A percentile compares a stretch with the other conserved stretches of the same genome.
Conservation (phyloP, 805 yeast genomes). For the Yamadazyma tumulicola region DNA sequence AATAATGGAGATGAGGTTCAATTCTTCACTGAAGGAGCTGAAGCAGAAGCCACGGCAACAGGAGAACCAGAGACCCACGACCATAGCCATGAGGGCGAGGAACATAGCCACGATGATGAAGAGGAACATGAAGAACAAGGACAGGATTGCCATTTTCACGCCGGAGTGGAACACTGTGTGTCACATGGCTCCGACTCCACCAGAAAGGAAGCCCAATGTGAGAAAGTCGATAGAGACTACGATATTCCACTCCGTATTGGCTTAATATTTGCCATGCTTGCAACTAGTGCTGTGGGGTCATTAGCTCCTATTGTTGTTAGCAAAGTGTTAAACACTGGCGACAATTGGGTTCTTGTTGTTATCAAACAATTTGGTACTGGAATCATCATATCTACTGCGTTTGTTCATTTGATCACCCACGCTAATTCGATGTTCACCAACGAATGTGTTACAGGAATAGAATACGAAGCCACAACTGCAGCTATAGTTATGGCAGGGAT, state of each 20-base stretch:
- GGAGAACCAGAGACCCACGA: neutral
- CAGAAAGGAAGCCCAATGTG: constrained; percentile 15
- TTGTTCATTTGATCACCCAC: constrained; percentile 29
- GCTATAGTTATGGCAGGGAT: constrained; percentile 30
- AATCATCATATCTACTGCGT: constrained; percentile 28
- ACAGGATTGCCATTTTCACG: constrained; percentile 26
- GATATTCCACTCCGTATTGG: constrained; percentile 27
- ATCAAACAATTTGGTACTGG: constrained; percentile 30
- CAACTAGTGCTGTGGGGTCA: constrained; percentile 30
- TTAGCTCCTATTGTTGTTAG: constrained; percentile 25
- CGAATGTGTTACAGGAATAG: constrained; percentile 18
- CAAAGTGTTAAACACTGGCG: constrained; percentile 12
- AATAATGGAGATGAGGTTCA: constrained; percentile 16
- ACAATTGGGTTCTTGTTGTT: constrained; percentile 12
- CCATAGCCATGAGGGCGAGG: neutral
- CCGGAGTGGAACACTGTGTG: constrained; percentile 31
- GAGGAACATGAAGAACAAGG: neutral
- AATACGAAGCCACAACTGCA: constrained; percentile 22
- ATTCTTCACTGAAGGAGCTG: constrained; percentile 12
- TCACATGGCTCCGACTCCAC: constrained; percentile 3
- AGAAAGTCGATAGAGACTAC: constrained; percentile 23
- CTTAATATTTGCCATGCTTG: constrained; percentile 30
- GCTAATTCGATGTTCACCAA: constrained; percentile 25
- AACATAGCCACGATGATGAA: constrained; percentile 6
- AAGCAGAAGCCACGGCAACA: neutral